phyloP scores from a whole-genome alignment of 1,284 basidiomycete species.

The Porodaedalea pini region DNA sequence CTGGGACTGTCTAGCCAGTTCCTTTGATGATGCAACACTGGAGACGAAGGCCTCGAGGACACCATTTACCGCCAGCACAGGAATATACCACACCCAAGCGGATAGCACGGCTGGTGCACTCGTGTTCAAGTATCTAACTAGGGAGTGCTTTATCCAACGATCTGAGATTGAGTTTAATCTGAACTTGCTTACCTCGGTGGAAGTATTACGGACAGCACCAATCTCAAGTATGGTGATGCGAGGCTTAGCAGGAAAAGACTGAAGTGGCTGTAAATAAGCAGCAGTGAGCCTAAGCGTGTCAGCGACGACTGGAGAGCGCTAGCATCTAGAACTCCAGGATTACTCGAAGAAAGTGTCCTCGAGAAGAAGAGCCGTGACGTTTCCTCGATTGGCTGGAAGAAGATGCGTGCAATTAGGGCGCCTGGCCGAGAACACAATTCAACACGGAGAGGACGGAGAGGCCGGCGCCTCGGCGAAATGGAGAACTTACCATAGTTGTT shows the following conservation, averaged over 20 bases:
- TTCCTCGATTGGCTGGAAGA: slow-evolving; percentile 94
- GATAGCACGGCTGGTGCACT: slow-evolving; percentile 72
- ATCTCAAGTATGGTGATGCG: slow-evolving; percentile 68
- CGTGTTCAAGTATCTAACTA: slow-evolving; percentile 54
- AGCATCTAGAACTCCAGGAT: slow-evolving; percentile 8
- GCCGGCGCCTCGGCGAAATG: not conserved
- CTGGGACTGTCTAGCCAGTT: slow-evolving; percentile 64
- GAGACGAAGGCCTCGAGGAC: slow-evolving; percentile 86
- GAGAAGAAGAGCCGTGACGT: slow-evolving; percentile 86
- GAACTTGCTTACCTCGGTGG: slow-evolving; percentile 40
- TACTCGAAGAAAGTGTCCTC: slow-evolving; percentile 44
- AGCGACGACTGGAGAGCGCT: slow-evolving; percentile 21
- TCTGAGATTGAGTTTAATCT: slow-evolving; percentile 1
- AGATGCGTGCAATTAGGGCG: slow-evolving; percentile 83
- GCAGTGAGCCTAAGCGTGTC: slow-evolving; percentile 44
- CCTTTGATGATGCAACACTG: slow-evolving; percentile 63
- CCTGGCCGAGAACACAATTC: slow-evolving; percentile 46
- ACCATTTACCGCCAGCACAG: slow-evolving; percentile 84
- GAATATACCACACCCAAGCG: slow-evolving; percentile 84
- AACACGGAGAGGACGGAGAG: slow-evolving; percentile 1
- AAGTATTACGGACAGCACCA: slow-evolving; percentile 67
- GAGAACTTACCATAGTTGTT: slow-evolving; percentile 80
- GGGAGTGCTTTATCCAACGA: not conserved
- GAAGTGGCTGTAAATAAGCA: slow-evolving; percentile 68
- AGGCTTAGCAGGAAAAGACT: slow-evolving; percentile 72